phyloP scores from a whole-genome alignment of 2,329 filamentous ascomycete genomes.

The Drechslerella dactyloides region DNA sequence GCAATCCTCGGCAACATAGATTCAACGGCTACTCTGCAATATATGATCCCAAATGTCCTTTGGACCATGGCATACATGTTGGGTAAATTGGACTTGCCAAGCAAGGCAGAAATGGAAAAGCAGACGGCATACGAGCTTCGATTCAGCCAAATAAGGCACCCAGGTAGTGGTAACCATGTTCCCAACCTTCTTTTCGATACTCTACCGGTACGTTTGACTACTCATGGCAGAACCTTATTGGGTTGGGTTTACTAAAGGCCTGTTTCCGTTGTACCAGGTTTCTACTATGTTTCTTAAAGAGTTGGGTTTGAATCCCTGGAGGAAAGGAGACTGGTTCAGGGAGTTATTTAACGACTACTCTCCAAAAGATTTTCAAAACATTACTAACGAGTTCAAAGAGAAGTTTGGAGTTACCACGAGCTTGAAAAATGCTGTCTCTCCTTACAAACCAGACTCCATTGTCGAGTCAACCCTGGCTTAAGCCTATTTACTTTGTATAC shows the following conservation, averaged over 20 bases:
- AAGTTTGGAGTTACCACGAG: background rate
- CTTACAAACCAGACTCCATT: too few relatives aligned
- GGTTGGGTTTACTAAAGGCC: background rate
- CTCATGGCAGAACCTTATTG: background rate
- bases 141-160: constrained; percentile 11
- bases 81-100: constrained; percentile 25
- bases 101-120: constrained; percentile 26
- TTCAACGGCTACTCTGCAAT: constrained; percentile 11
- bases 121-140: constrained; percentile 18
- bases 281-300: constrained; percentile 21
- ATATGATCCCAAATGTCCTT: constrained; percentile 6
- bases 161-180: constrained; percentile 17
- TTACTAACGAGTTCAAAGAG: constrained; percentile 12
- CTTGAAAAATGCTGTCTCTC: background rate
- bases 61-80: constrained; percentile 33
- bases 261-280: background rate
- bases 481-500: too few relatives aligned
- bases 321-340: constrained; percentile 14
- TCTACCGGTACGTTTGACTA: background rate
- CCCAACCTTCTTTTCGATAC: constrained; percentile 16
- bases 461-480: too few relatives aligned
- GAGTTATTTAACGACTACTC: constrained; percentile 9
- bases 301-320: constrained; percentile 25
- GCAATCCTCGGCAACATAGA: constrained; percentile 10
- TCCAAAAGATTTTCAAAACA: constrained; percentile 2